Percentiles rank a stretch among this genome's conserved stretches.
Evolutionary conservation across 1,139 yeast genomes (phyloP).

Genomic region (Saccharomyces hybrid): DNA sequence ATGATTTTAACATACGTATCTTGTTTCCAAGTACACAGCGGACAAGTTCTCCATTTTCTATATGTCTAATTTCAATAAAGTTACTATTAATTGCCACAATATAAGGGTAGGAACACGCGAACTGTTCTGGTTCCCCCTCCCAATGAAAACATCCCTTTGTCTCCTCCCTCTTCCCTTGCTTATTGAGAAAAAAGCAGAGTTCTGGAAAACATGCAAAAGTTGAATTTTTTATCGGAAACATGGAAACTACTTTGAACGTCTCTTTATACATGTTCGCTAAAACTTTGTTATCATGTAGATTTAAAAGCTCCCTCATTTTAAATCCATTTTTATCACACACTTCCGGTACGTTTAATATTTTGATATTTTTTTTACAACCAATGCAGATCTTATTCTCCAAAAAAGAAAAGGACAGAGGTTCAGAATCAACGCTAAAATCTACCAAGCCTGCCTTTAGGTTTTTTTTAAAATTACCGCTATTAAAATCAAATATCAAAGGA

Average conservation of each 20-base stretch:
- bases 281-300: background rate
- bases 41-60: constrained; percentile 70
- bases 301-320: background rate
- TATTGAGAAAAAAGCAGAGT: constrained; percentile 81
- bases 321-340: background rate
- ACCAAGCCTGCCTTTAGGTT: constrained; percentile 53
- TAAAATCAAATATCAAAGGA: background rate
- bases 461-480: constrained; percentile 39
- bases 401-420: constrained; percentile 80
- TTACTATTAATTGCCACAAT: constrained; percentile 77
- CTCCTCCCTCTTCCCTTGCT: constrained; percentile 88
- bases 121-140: constrained; percentile 87
- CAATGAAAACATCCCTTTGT: constrained; percentile 87
- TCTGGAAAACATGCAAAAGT: constrained; percentile 61
- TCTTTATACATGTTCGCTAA: background rate
- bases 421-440: constrained; percentile 71
- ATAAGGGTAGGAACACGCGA: constrained; percentile 85
- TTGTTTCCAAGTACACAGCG: constrained; percentile 86
- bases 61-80: constrained; percentile 81
- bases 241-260: background rate
- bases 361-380: constrained; percentile 91
- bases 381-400: constrained; percentile 76
- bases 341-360: constrained; percentile 50
- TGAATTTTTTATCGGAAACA: background rate
- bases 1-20: constrained; percentile 73